These are phyloP conservation scores for Hypomyces perniciosus DNA, from an alignment of 2,329 filamentous ascomycete species.

Conservation along the genomic window DNA sequence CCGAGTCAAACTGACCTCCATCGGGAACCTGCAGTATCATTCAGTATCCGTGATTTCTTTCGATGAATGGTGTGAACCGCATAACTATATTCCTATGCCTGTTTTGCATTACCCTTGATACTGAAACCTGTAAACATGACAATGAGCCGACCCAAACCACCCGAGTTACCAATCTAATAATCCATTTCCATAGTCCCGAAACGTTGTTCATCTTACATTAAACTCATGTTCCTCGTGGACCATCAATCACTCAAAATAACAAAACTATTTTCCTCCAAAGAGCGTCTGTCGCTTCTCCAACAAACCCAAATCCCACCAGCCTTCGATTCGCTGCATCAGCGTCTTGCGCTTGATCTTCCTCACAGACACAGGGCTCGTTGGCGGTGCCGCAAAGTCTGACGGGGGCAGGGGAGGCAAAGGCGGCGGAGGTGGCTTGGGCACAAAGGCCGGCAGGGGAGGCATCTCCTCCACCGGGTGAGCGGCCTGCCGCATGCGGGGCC, in stretches of 20 bases:
- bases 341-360: slow-evolving; percentile 38
- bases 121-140: no score
- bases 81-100: no score
- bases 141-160: no score
- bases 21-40: no score
- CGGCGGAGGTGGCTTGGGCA: slow-evolving; percentile 17
- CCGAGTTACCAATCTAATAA: no score
- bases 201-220: neutral
- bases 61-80: no score
- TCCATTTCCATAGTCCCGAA: no score
- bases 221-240: neutral
- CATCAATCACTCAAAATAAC: neutral
- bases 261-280: slow-evolving; percentile 19
- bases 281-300: slow-evolving; percentile 39
- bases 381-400: slow-evolving; percentile 15
- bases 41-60: no score
- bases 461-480: slow-evolving; percentile 24
- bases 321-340: slow-evolving; percentile 42
- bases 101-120: no score
- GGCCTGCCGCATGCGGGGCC: slow-evolving; percentile 16
- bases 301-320: slow-evolving; percentile 50
- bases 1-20: no score
- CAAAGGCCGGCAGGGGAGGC: slow-evolving; percentile 20
- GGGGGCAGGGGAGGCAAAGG: slow-evolving; percentile 10
- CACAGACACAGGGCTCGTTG: slow-evolving; percentile 14